Conservation (phyloP, 805 yeast genomes). For the Saccharomycopsis microspora region DNA sequence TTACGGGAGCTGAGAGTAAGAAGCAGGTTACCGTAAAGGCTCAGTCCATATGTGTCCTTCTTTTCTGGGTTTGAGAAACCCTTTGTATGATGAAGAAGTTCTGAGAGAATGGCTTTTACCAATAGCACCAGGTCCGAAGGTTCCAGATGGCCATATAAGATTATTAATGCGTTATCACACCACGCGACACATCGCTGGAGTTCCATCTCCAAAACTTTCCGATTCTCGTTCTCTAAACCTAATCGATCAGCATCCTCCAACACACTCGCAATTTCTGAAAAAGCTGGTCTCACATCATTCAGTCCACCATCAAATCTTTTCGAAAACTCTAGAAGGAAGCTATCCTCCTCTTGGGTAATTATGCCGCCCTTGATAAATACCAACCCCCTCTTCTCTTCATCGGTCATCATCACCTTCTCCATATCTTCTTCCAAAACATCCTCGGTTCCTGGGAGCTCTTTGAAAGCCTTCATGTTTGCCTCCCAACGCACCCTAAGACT, state of each 20-base stretch:
- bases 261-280: constrained; percentile 21
- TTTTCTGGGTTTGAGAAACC: constrained; percentile 7
- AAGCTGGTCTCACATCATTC: constrained; percentile 23
- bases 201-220: constrained; percentile 16
- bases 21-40: background rate
- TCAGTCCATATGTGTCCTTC: constrained; percentile 3
- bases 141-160: constrained; percentile 25
- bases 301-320: constrained; percentile 22
- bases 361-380: constrained; percentile 1
- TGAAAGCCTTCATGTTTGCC: background rate
- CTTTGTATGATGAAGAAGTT: constrained; percentile 1
- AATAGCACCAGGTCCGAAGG: background rate
- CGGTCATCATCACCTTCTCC: background rate
- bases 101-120: constrained; percentile 7
- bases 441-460: too few species aligned
- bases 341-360: background rate
- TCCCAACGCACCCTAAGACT: background rate
- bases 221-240: constrained; percentile 17
- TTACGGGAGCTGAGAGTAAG: background rate
- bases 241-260: constrained; percentile 17
- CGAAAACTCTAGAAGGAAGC: constrained; percentile 8
- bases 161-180: constrained; percentile 24
- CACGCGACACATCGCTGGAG: constrained; percentile 22
- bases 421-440: too few species aligned
- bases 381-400: background rate